Conservation (phyloP, 2,329 filamentous ascomycete species). For the Tolypocladium endophyticum region DNA sequence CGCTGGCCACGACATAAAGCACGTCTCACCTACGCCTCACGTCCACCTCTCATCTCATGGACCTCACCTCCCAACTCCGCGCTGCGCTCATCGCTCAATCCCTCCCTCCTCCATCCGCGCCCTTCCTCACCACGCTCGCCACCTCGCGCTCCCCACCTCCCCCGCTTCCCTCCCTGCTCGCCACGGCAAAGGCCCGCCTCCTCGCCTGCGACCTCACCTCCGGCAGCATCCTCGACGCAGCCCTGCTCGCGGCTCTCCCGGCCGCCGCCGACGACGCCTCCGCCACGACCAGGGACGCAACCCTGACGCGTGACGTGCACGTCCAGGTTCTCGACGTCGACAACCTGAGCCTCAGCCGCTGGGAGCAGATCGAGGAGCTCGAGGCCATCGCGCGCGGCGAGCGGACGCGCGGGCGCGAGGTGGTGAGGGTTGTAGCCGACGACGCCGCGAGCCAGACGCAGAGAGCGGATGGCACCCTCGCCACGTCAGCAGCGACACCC, state of each 20-base stretch:
- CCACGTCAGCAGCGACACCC: neutral
- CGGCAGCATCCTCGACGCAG: conserved; percentile 33
- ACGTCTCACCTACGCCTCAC: neutral
- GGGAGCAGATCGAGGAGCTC: conserved; percentile 79
- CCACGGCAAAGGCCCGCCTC: conserved; percentile 72
- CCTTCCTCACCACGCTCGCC: conserved; percentile 57
- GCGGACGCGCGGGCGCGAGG: conserved; percentile 63
- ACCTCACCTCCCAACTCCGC: conserved; percentile 16
- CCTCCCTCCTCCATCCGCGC: conserved; percentile 37
- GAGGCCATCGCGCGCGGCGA: conserved; percentile 66
- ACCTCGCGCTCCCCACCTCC: conserved; percentile 43
- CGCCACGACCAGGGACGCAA: conserved; percentile 41
- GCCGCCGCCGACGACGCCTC: conserved; percentile 39
- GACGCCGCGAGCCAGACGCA: conserved; percentile 17
- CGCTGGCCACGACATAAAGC: neutral
- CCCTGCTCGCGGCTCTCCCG: conserved; percentile 36
- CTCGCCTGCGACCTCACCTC: conserved; percentile 65
- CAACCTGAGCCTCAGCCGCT: conserved; percentile 68
- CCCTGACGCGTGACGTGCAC: conserved; percentile 50
- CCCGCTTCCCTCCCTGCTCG: conserved; percentile 60
- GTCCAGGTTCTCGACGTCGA: conserved; percentile 83
- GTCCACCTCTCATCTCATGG: conserved; percentile 7
- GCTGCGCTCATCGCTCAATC: conserved; percentile 39
- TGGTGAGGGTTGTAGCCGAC: conserved; percentile 57
- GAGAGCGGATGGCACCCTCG: no score